A percentile compares a stretch with the other conserved stretches of the same genome.
These are phyloP conservation scores for Lumnitzera racemosa DNA, from an alignment of 345 rosid species.

Conservation along the genomic window DNA sequence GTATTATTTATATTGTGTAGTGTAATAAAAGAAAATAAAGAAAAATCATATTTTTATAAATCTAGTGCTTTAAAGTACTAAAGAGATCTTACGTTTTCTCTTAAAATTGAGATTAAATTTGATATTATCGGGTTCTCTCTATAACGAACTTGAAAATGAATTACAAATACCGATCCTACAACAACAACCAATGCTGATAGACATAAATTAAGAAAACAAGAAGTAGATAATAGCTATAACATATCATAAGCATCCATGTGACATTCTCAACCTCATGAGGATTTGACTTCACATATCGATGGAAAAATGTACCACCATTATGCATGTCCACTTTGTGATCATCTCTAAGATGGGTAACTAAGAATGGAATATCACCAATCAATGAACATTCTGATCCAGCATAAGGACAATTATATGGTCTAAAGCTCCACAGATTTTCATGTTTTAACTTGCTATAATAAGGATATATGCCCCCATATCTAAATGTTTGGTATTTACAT, in stretches of 20 bases:
- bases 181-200: not conserved
- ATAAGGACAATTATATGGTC: slow-evolving; percentile 67
- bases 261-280: slow-evolving; percentile 78
- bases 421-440: slow-evolving; percentile 45
- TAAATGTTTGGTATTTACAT: slow-evolving; percentile 47
- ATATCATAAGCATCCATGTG: slow-evolving; percentile 81
- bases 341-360: slow-evolving; percentile 66
- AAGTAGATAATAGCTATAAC: slow-evolving; percentile 6
- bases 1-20: too few species aligned
- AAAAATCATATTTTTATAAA: too few species aligned
- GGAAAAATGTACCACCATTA: slow-evolving; percentile 74
- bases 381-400: slow-evolving; percentile 66
- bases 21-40: too few species aligned
- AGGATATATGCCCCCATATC: slow-evolving; percentile 53
- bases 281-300: slow-evolving; percentile 75
- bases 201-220: not conserved
- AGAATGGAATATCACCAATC: slow-evolving; percentile 52
- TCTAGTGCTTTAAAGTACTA: too few species aligned
- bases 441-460: slow-evolving; percentile 60
- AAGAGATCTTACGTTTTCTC: too few species aligned
- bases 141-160: too few species aligned
- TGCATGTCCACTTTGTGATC: slow-evolving; percentile 83
- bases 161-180: too few species aligned
- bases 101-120: too few species aligned
- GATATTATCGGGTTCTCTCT: too few species aligned